phyloP scores from a whole-genome alignment of 176 grass and related monocot species.

The Triticum timopheevii region DNA sequence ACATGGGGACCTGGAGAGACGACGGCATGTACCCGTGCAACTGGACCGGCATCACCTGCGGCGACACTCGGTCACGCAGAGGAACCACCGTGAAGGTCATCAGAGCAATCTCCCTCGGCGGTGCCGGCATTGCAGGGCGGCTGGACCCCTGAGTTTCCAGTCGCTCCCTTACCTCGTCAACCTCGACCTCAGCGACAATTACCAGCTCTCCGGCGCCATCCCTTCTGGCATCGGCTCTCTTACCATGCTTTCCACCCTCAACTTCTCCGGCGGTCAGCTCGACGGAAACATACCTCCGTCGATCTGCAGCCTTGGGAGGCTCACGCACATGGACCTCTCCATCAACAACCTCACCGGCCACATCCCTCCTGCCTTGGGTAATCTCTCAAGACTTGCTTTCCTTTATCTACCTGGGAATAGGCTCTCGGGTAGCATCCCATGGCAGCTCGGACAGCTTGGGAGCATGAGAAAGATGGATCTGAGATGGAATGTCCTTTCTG shows the following conservation, averaged over 20 bases:
- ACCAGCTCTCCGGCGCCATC: neutral
- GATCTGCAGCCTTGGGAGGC: neutral
- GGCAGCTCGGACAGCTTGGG: neutral
- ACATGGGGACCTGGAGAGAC: neutral
- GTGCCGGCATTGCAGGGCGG: neutral
- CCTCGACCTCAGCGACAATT: conserved; percentile 4
- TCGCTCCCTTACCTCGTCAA: neutral
- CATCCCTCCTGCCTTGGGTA: conserved; percentile 17
- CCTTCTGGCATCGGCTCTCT: neutral
- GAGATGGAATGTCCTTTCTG: neutral
- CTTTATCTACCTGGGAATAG: neutral
- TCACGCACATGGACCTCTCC: neutral
- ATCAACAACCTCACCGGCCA: conserved; percentile 9
- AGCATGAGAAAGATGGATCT: neutral
- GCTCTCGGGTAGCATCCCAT: neutral
- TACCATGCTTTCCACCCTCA: neutral
- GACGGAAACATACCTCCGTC: neutral
- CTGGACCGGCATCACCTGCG: conserved; percentile 19
- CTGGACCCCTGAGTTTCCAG: neutral
- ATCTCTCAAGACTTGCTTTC: neutral
- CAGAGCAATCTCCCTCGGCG: neutral
- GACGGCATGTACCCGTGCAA: neutral
- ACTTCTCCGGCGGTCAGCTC: neutral
- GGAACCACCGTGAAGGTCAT: neutral
- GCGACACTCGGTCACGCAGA: neutral